These are phyloP conservation scores for Syzygium malaccense DNA, from an alignment of 441 rosid genomes.

Conservation along the genomic window DNA sequence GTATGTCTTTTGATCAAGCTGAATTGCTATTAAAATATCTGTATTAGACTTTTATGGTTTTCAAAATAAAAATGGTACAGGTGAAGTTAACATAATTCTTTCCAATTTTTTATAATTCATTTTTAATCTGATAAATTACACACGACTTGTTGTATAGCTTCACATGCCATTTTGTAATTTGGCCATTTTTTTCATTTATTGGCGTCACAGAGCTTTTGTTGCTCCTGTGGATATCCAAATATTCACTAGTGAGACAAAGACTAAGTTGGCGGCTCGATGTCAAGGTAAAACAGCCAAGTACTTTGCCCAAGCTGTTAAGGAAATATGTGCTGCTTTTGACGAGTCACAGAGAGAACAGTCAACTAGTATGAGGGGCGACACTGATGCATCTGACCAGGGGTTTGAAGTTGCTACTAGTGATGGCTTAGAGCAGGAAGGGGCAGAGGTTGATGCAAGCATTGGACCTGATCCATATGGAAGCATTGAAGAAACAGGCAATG, in stretches of 20 bases:
- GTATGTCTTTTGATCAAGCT: background rate
- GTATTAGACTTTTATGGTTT: background rate
- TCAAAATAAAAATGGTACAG: background rate
- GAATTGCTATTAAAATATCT: background rate
- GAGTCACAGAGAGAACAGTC: constrained; percentile 46
- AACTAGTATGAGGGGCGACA: constrained; percentile 30
- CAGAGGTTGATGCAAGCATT: constrained; percentile 30
- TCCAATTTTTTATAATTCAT: background rate
- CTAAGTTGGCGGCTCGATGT: constrained; percentile 58
- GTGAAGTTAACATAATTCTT: background rate
- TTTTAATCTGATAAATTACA: background rate
- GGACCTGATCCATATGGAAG: constrained; percentile 13
- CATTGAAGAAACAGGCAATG: constrained; percentile 27
- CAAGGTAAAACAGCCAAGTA: constrained; percentile 62
- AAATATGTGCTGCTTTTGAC: constrained; percentile 75
- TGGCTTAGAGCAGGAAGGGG: constrained; percentile 36
- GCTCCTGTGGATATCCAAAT: constrained; percentile 79
- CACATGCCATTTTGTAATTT: background rate
- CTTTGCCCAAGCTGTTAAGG: constrained; percentile 82
- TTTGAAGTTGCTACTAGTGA: constrained; percentile 39
- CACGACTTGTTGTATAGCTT: background rate
- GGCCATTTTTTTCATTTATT: background rate
- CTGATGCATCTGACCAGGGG: constrained; percentile 26
- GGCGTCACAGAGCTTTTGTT: constrained; percentile 81
- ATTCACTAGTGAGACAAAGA: constrained; percentile 77